These are phyloP conservation scores for Claviceps sp. DNA, from an alignment of 2,329 filamentous ascomycete species.

Conservation along the genomic window DNA sequence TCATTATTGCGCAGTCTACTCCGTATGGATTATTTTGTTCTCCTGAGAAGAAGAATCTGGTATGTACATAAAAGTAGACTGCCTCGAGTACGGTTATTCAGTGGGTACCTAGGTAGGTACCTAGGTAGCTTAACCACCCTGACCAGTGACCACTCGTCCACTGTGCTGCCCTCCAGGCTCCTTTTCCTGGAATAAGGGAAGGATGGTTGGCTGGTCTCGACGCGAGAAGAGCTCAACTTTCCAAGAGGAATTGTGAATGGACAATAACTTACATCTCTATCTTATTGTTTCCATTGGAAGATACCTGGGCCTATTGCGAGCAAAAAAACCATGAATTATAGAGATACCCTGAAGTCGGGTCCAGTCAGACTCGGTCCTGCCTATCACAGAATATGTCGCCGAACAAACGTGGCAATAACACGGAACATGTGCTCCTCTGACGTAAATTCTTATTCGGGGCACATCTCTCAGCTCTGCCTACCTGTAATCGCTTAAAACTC, in stretches of 20 bases:
- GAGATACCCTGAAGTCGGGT: no score
- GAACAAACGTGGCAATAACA: not conserved
- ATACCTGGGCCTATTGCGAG: not conserved
- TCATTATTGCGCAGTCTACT: not conserved
- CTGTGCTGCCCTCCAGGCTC: not conserved
- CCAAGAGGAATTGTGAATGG: not conserved
- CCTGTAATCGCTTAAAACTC: not conserved
- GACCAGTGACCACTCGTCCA: not conserved
- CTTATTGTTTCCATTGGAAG: not conserved
- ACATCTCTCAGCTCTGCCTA: not conserved
- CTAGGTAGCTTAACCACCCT: not conserved
- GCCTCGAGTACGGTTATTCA: not conserved
- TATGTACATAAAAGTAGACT: not conserved
- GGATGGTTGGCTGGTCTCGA: not conserved
- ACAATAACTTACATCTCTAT: not conserved
- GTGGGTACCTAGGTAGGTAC: not conserved
- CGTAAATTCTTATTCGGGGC: not conserved
- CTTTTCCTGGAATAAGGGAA: not conserved
- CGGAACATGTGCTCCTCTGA: not conserved
- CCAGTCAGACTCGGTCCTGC: no score
- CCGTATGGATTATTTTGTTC: no score
- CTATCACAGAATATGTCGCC: not conserved
- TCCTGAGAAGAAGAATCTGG: no score
- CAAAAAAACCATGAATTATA: not conserved
- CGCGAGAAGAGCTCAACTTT: not conserved